phyloP scores from a whole-genome alignment of 2,329 filamentous ascomycete genomes.

The Talaromyces sp. region DNA sequence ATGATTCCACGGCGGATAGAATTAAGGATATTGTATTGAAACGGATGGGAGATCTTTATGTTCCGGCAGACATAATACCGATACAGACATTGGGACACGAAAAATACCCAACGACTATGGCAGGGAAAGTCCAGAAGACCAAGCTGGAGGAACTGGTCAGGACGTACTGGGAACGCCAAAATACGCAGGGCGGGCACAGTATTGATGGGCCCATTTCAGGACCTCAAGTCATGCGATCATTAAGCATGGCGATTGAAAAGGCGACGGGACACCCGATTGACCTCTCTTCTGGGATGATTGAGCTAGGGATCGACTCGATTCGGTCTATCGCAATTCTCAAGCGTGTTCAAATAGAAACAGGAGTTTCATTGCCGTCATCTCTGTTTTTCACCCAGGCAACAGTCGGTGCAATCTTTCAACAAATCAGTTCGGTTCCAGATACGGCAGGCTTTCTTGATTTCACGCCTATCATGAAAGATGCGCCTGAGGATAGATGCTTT shows the following conservation, averaged over 20 bases:
- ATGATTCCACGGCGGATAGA: not conserved
- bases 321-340: not conserved
- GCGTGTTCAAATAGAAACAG: conserved; percentile 1
- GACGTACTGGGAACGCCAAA: not conserved
- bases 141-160: not conserved
- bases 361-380: conserved; percentile 2
- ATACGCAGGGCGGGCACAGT: not conserved
- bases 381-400: not conserved
- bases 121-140: conserved; percentile 1
- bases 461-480: not conserved
- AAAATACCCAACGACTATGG: not conserved
- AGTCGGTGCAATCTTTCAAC: not conserved
- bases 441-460: not conserved
- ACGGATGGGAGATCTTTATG: not conserved
- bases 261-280: not conserved
- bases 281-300: conserved; percentile 2
- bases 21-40: not conserved
- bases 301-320: not conserved
- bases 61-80: not conserved
- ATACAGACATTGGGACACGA: not conserved
- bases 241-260: not conserved
- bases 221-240: not conserved
- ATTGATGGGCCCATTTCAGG: not conserved
- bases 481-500: conserved; percentile 1
- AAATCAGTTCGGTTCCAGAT: conserved; percentile 3